Conservation (phyloP, 2,329 filamentous ascomycete genomes). For the Anthostomella pinea region DNA sequence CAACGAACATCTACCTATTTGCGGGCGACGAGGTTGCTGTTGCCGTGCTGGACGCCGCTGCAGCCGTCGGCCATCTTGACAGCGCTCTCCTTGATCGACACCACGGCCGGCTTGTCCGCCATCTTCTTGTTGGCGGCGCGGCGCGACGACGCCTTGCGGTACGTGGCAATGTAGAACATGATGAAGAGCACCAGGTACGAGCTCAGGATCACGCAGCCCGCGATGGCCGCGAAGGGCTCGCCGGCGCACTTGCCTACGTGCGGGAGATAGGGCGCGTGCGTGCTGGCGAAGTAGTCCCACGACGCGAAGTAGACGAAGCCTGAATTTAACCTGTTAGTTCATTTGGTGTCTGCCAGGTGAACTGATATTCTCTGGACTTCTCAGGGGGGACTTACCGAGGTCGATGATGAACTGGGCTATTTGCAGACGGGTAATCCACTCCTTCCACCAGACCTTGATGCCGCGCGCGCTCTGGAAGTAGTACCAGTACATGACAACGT, state of each 20-base stretch:
- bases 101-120: slow-evolving; percentile 12
- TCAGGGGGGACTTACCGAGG: slow-evolving; percentile 61
- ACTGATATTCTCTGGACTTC: background rate
- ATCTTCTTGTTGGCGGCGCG: slow-evolving; percentile 20
- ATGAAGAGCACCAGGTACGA: slow-evolving; percentile 78
- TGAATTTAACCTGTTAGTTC: slow-evolving; percentile 32
- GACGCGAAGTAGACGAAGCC: slow-evolving; percentile 78
- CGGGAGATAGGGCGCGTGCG: slow-evolving; percentile 68
- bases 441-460: slow-evolving; percentile 96
- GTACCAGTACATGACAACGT: slow-evolving; percentile 99
- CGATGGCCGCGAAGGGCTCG: slow-evolving; percentile 74
- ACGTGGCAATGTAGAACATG: slow-evolving; percentile 74
- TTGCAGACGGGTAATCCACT: slow-evolving; percentile 95
- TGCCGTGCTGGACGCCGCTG: slow-evolving; percentile 23
- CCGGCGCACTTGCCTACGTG: slow-evolving; percentile 70
- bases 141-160: slow-evolving; percentile 61
- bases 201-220: slow-evolving; percentile 70
- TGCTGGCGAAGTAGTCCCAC: slow-evolving; percentile 73
- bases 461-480: slow-evolving; percentile 98
- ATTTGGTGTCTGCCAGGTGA: background rate
- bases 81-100: slow-evolving; percentile 25
- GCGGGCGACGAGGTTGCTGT: slow-evolving; percentile 12
- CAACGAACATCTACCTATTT: slow-evolving; percentile 16
- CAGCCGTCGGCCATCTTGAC: slow-evolving; percentile 25
- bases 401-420: slow-evolving; percentile 95